Conservation (phyloP, 2,329 filamentous ascomycete genomes). For the Pseudocercospora musae region DNA sequence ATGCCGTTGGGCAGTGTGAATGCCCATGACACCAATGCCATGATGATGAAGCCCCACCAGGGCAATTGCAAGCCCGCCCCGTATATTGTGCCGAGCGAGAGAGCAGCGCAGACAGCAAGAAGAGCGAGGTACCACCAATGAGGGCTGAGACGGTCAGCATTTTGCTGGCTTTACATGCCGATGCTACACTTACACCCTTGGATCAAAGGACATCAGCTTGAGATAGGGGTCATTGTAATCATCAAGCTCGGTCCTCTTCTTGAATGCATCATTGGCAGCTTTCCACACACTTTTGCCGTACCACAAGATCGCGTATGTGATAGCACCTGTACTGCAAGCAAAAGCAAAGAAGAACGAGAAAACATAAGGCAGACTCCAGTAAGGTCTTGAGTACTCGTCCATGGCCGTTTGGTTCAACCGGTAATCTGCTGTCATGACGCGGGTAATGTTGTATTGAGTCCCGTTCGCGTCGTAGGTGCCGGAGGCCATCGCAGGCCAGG, state of each 20-base stretch:
- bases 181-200: conserved; percentile 15
- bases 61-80: conserved; percentile 31
- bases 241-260: conserved; percentile 12
- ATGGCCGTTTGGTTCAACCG: conserved; percentile 15
- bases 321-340: conserved; percentile 34
- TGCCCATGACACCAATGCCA: conserved; percentile 25
- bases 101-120: conserved; percentile 26
- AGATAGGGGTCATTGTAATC: conserved; percentile 35
- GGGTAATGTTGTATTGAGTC: conserved; percentile 75
- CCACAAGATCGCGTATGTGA: conserved; percentile 32
- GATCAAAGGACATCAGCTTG: conserved; percentile 31
- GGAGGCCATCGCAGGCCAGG: conserved; percentile 44
- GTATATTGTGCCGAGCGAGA: conserved; percentile 32
- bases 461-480: conserved; percentile 82
- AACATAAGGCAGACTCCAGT: conserved; percentile 32
- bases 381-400: conserved; percentile 22
- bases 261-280: conserved; percentile 21
- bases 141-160: conserved; percentile 10
- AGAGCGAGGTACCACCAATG: conserved; percentile 36
- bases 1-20: conserved; percentile 33
- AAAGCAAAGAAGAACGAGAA: conserved; percentile 36
- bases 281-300: conserved; percentile 26
- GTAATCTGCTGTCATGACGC: conserved; percentile 70
- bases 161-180: too few relatives aligned
- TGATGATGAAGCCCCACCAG: conserved; percentile 35